Base-by-base conservation (phyloP, 2,329 filamentous ascomycete species). In the Aspergillus chevalieri region DNA sequence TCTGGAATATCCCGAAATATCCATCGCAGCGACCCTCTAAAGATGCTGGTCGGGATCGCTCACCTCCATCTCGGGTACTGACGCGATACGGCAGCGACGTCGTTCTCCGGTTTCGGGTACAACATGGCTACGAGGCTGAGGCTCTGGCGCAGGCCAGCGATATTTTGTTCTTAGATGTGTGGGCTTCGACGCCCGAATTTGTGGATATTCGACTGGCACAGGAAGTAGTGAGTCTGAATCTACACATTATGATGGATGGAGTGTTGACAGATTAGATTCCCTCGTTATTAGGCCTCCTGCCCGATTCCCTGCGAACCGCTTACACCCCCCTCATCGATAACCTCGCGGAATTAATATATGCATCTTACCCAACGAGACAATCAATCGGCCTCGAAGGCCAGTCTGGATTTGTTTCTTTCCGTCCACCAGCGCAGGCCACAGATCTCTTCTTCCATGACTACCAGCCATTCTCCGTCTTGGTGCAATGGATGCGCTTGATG, bases 391-490 rank as follows among this genome's bases (percentile, higher is more conserved):
- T 60, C 7, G 62, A 63, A 30, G 56, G 58, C 26, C 55, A 61
- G 28, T 50, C 60, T 22, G 58, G 54, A 15, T 63, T 65, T 57
- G 57, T 65, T 58, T 52, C 49, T 61, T 52, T 61, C 52, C 51
- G 64, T 55, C 46, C 62, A 60, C 54, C 71, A 47, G 66, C 55
- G 43, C 69, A 62, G 10, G 15, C 22, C 38, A 19, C 38, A 15
- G 89, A 90, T 62, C 76, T 95, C 36, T 97, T 96, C 74, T 97
- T 98, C 72, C 81, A 83, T 46, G 84, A 96, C 63, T 98, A 96
- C 67, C 93, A 96, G 63, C 89, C 91, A 1, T 76, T 94, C 19
- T 83, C 86, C 3, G 90, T 89, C 43, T 87, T 95, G 50, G 74
- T 81, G n/a, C 87, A 86, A 33, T 98, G 93, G 93, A 91, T 97